Base-by-base conservation (phyloP, 2,329 filamentous ascomycete genomes). In the Exophiala bonariae region DNA sequence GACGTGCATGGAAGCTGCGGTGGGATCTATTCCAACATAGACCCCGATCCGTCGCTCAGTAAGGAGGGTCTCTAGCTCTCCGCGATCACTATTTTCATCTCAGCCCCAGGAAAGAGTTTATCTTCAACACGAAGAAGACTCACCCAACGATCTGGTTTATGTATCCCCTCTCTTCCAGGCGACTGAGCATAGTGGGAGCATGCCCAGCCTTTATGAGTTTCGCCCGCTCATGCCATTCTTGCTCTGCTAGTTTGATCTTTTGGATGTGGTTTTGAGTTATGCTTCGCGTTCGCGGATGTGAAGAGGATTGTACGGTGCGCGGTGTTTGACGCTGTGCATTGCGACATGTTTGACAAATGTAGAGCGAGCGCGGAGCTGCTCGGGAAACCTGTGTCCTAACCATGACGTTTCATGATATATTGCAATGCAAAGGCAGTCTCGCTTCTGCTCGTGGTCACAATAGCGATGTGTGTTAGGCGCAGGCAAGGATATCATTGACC, bases 21-120 rank as follows among this genome's bases (percentile, higher is more conserved):
- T 77, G 31, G 74, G 74, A 49, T 77, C 74, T 17, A 77, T 63
- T 47, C 74, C 74, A 19, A 66, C 69, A 52, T 77, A 77, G 19
- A 73, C 62, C 10, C 74, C 74, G 14, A 68, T 63, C 48, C 73
- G 61, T 50, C 72, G 73, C 46, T 73, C 62, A 4, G 66, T 73
- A 36, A 76, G 66, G 8, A 76, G 43, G 26, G 61, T 61, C 44
- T 76, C 64, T 34, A 76, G 55, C 16, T 69, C 58, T 26, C 74
- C 66, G 34, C 69, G n/a, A 66, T 44, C 71, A 66, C 17, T 72
- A 73, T 43, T 23, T 39, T 22, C 31, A 35, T 13, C 30, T 52
- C 22, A 48, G 34, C n/a, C 8, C 6, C 10, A 33, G 23, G 22
- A 28, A 13, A 35, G 6, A 6, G 22, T 16, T n/a, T n/a, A 23